These are phyloP conservation scores for Magnolia changhungtana DNA, from an alignment of 164 flowering plant genomes.

Conservation along the genomic window DNA sequence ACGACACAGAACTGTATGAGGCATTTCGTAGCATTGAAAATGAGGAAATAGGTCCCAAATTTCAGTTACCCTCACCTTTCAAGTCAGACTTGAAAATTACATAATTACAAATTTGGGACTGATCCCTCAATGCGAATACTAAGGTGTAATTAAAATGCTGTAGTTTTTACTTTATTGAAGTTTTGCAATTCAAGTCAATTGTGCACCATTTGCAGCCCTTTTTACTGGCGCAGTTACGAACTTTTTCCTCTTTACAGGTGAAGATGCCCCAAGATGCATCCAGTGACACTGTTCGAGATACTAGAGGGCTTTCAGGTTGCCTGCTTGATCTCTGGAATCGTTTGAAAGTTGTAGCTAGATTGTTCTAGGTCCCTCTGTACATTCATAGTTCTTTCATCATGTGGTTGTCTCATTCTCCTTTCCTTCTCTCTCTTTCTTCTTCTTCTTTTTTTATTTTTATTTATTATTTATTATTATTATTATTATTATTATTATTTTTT, in stretches of 20 bases:
- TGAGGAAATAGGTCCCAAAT: too few species aligned
- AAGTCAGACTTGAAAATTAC: too few species aligned
- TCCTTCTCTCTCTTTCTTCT: too few species aligned
- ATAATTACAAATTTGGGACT: neutral
- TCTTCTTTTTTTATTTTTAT: too few species aligned
- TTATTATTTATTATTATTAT: too few species aligned
- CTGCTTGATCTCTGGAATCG: neutral
- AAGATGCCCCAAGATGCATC: constrained; percentile 97
- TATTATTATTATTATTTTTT: too few species aligned
- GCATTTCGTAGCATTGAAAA: too few species aligned
- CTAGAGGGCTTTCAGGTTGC: constrained; percentile 83
- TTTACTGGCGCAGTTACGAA: neutral
- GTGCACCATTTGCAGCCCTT: neutral
- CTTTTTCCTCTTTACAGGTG: constrained; percentile 38
- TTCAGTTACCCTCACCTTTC: too few species aligned
- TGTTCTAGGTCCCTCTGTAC: neutral
- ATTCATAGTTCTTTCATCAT: too few species aligned
- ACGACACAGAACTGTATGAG: too few species aligned
- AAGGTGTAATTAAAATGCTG: neutral
- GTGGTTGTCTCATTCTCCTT: too few species aligned
- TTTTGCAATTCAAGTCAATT: neutral
- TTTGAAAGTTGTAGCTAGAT: neutral
- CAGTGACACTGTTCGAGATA: constrained; percentile 67
- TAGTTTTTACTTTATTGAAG: neutral
- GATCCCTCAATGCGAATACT: neutral